Percentiles rank a stretch among this genome's conserved stretches.
These are phyloP conservation scores for Jatropha podagrica DNA, from an alignment of 441 rosid genomes.

Conservation along the genomic window DNA sequence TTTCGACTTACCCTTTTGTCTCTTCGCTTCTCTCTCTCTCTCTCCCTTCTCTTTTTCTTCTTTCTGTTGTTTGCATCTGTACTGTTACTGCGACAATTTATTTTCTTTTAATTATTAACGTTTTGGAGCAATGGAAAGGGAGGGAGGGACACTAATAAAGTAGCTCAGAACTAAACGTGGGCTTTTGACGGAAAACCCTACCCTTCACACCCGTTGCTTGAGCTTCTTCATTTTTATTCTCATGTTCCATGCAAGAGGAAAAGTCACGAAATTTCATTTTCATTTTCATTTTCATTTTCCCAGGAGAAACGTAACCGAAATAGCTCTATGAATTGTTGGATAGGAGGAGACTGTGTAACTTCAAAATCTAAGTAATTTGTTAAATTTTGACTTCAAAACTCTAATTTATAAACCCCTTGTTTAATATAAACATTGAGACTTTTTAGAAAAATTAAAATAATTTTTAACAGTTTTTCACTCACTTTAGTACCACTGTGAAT, in stretches of 20 bases:
- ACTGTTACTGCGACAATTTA: constrained; percentile 1
- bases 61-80: neutral
- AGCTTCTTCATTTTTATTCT: neutral
- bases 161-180: constrained; percentile 19
- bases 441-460: too few relatives aligned
- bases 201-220: neutral
- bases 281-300: too few relatives aligned
- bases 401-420: too few relatives aligned
- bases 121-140: neutral
- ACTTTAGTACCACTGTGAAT: too few relatives aligned
- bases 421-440: too few relatives aligned
- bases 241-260: neutral
- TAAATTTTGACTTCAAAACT: too few relatives aligned
- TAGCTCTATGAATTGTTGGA: too few relatives aligned
- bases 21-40: constrained; percentile 16
- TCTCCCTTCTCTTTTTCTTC: neutral
- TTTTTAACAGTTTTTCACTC: too few relatives aligned
- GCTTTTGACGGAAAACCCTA: neutral
- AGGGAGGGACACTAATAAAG: constrained; percentile 18
- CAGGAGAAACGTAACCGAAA: too few relatives aligned
- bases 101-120: neutral
- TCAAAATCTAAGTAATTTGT: too few relatives aligned
- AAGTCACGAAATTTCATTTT: too few relatives aligned
- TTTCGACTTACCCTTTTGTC: constrained; percentile 54
- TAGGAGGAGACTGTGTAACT: too few relatives aligned